These are phyloP conservation scores for Colletotrichum endophyticum DNA, from an alignment of 2,329 filamentous ascomycete genomes.

Conservation along the genomic window DNA sequence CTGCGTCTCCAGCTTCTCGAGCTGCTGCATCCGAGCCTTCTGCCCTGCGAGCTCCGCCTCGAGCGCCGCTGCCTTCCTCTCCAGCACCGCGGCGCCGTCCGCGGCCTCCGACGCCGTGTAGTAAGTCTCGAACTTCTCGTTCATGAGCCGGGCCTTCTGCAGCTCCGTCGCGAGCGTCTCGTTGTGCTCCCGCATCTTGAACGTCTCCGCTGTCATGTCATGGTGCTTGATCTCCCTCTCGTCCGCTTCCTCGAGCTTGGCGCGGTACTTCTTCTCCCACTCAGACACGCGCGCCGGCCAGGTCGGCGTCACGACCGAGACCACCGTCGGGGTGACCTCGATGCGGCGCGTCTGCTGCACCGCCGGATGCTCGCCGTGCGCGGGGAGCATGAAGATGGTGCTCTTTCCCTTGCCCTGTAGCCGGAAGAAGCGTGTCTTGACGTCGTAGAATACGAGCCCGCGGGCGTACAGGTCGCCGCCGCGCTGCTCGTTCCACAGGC, in stretches of 20 bases:
- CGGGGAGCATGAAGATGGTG: slow-evolving; percentile 60
- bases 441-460: slow-evolving; percentile 53
- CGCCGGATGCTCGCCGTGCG: slow-evolving; percentile 49
- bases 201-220: slow-evolving; percentile 21
- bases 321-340: slow-evolving; percentile 47
- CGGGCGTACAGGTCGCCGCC: slow-evolving; percentile 36
- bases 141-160: neutral
- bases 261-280: slow-evolving; percentile 28
- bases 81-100: neutral
- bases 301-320: slow-evolving; percentile 28
- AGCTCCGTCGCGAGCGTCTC: slow-evolving; percentile 10
- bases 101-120: neutral
- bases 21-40: neutral
- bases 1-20: neutral
- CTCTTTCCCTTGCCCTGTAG: slow-evolving; percentile 47
- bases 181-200: slow-evolving; percentile 13
- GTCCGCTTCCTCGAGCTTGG: slow-evolving; percentile 25
- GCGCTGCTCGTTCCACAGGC: slow-evolving; percentile 32
- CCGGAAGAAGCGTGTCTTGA: slow-evolving; percentile 58
- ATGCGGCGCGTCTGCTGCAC: slow-evolving; percentile 46
- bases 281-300: slow-evolving; percentile 36
- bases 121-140: slow-evolving; percentile 11
- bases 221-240: slow-evolving; percentile 1
- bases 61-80: neutral
- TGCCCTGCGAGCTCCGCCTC: neutral